A percentile compares a stretch with the other conserved stretches of the same genome.
These are phyloP conservation scores for Coffea humblotiana DNA, from an alignment of 305 asterid species.

Conservation along the genomic window DNA sequence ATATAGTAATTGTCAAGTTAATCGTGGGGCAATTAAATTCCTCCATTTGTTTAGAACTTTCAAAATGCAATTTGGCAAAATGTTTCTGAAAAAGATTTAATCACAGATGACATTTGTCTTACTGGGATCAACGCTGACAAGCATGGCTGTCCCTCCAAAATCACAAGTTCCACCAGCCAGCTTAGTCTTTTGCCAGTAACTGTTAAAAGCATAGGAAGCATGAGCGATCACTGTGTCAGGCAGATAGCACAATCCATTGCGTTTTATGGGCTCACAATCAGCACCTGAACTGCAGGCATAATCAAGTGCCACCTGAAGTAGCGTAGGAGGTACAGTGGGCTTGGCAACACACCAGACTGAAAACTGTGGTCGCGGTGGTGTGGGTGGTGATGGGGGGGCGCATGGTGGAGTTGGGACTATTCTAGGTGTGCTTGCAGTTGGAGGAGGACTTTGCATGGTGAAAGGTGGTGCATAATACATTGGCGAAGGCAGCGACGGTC, in stretches of 20 bases:
- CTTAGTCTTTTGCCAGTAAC: slow-evolving; percentile 43
- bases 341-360: slow-evolving; percentile 24
- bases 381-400: background rate
- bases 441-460: background rate
- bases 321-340: slow-evolving; percentile 12
- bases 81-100: too few species aligned
- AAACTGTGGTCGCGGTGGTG: background rate
- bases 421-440: background rate
- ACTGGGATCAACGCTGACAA: slow-evolving; percentile 42
- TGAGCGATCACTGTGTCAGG: slow-evolving; percentile 23
- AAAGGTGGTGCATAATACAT: background rate
- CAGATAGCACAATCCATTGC: slow-evolving; percentile 18
- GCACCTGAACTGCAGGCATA: slow-evolving; percentile 30
- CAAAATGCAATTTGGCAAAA: too few species aligned
- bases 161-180: slow-evolving; percentile 42
- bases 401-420: slow-evolving; percentile 1
- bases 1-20: too few species aligned
- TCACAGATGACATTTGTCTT: slow-evolving; percentile 11
- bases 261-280: slow-evolving; percentile 22
- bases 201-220: slow-evolving; percentile 47
- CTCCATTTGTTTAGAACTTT: too few species aligned
- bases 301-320: slow-evolving; percentile 21
- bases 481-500: too few species aligned
- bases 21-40: too few species aligned
- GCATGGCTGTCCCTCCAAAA: slow-evolving; percentile 45